Evolutionary conservation across 169 alveolate species (phyloP), one percentile per base, ranked within the genome.

Genomic region (Plasmodium adleri): DNA sequence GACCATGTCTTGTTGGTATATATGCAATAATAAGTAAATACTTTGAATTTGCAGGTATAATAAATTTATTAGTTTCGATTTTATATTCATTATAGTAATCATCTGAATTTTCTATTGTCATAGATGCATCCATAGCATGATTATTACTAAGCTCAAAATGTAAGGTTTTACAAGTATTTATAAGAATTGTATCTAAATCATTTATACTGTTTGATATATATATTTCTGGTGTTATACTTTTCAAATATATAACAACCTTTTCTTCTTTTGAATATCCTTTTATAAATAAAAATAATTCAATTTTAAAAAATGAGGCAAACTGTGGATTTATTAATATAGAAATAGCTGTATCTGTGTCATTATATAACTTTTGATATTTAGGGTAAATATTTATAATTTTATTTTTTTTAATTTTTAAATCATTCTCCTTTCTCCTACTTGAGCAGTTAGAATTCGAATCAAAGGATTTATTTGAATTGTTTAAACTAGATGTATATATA

Each of bases 291-390:
- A 64, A 78, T 64, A 78, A 17, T 12, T 26, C 78, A 49, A 78
- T 78, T 78, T 78, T 78, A 56, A 49, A 78, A 78, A 78, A 78
- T 50, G 89, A 56, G n/a, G 89, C 89, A 78, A 78, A 78, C 15
- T 17, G 13, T 13, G 89, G 89, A 66, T 50, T 20, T 17, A 78
- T n/a, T 12, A 62, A 15, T 22, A 78, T 15, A 4, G 75, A 64
- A 6, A 78, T 50, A 59, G 76, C n/a, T 32, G 76, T 66, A 43
- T 78, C 67, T 2, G 76, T 78, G 12, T 78, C 89, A 22, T 47
- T 78, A 54, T 63, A 78, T 15, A 78, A 47, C 64, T 78, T 78
- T 22, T 67, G 24, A 58, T 5, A 49, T 58, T 78, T 78, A 0
- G 89, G 89, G 58, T 54, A 78, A n/a, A 78, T 28, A 13, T 49